Evolutionary conservation across 2,329 filamentous ascomycete species (phyloP), one percentile per base, ranked within the genome.

Genomic region (Fusarium protoensiforme): DNA sequence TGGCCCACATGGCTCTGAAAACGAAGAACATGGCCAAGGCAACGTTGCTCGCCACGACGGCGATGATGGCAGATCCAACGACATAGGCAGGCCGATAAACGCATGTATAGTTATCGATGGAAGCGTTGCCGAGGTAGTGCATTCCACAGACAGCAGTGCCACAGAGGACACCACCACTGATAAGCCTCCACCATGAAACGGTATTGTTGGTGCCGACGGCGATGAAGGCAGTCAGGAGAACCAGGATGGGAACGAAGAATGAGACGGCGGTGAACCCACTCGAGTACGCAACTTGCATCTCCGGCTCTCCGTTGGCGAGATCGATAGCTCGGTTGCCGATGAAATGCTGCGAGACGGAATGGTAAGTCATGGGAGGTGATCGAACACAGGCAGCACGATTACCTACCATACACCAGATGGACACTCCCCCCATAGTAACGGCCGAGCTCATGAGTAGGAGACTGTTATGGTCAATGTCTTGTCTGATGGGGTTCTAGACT

Each of bases 51-150:
- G 93, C 92, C 10, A 89, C 87, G 5, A 94, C 87, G 6, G 94
- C 92, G 71, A 97, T 94, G 53, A 92, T 80, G 22, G 90, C 90
- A 7, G 94, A 90, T 3, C 92, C 93, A 3, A 92, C 83, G 18
- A 97, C 87, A 77, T 91, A 90, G 24, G 82, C 83, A 16, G 84
- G 78, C 5, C 83, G 81, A 75, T 95, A 95, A 13, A 85, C 82
- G 75, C 93, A 92, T 5, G 80, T 82, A 78, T 96, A 97, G 80
- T 97, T 96, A 31, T 87, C 87, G 69, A 96, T 94, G 36, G 94
- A 94, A 35, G 92, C 89, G 79, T 97, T 95, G n/a, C 94, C 94
- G 20, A 96, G 85, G 77, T 96, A 97, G 80, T 97, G 93, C 94
- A 97, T 96, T 35, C 92, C 93, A 68, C 92, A 94, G 58, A 96